These are phyloP conservation scores for Nigrospora sphaerica DNA, from an alignment of 2,329 filamentous ascomycete genomes.

Conservation along the genomic window DNA sequence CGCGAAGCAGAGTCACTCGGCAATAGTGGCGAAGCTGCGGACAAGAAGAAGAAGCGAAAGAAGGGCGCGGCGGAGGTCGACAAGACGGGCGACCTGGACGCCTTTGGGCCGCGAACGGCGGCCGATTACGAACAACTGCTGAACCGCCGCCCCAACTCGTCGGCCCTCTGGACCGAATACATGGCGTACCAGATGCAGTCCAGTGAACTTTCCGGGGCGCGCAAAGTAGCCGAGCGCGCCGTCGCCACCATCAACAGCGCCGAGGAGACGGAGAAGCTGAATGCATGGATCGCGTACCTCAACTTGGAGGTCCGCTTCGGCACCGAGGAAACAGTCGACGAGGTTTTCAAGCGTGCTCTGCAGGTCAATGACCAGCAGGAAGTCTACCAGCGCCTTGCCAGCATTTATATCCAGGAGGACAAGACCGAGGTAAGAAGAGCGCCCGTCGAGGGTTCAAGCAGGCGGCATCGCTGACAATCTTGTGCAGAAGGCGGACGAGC, in stretches of 20 bases:
- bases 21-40: slow-evolving; percentile 24
- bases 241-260: slow-evolving; percentile 85
- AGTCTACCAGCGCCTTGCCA: slow-evolving; percentile 81
- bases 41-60: slow-evolving; percentile 68
- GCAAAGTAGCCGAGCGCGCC: slow-evolving; percentile 84
- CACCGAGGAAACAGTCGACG: slow-evolving; percentile 72
- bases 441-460: too few relatives aligned
- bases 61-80: slow-evolving; percentile 78
- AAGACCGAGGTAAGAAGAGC: slow-evolving; percentile 64
- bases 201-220: slow-evolving; percentile 80
- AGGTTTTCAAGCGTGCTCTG: slow-evolving; percentile 85
- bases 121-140: slow-evolving; percentile 92
- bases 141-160: slow-evolving; percentile 88
- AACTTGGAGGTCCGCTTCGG: slow-evolving; percentile 92
- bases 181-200: slow-evolving; percentile 98
- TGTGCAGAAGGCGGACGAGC: slow-evolving; percentile 73
- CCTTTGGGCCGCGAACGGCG: slow-evolving; percentile 78
- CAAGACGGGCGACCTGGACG: slow-evolving; percentile 84
- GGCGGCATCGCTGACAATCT: slow-evolving; percentile 16
- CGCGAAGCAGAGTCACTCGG: slow-evolving; percentile 43
- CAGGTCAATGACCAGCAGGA: slow-evolving; percentile 90
- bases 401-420: slow-evolving; percentile 88
- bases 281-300: slow-evolving; percentile 89
- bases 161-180: slow-evolving; percentile 88
- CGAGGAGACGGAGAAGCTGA: slow-evolving; percentile 87